Base-by-base conservation (phyloP, 345 rosid genomes). In the Litchi chinensis region DNA sequence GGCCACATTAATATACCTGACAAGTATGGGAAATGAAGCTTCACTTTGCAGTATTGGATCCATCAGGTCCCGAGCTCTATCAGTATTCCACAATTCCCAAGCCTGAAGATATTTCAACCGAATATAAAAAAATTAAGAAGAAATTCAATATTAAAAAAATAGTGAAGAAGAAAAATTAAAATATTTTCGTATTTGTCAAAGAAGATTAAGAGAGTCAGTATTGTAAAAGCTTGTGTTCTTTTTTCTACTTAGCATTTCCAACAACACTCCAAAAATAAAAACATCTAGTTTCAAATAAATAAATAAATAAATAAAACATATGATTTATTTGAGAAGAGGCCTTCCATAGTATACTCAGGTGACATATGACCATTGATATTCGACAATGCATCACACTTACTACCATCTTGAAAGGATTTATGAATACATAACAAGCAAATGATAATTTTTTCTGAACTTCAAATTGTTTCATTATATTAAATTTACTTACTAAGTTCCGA, bases 191-290 rank as follows among this genome's bases (percentile, higher is more conserved):
- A 68, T 81, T 68, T 73, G 68, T 52, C 78, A 79, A 2, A 74
- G 13, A 41, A 77, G 71, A 43, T 82, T 77, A n/a, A 54, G 81
- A 0, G 16, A 8, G 26, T 64, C 60, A 15, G 32, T 28, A 28
- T 82, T 56, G 44, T 13, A 12, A 44, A 71, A 78, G 6, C 73
- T 44, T 48, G 48, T 64, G 63, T 41, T 74, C 44, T 41, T 73
- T 40, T 78, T 70, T 12, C 81, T 9, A 48, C 73, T 68, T 8
- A 54, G 9, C 6, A 78, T 74, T 26, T 64, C 84, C 18, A 78
- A 19, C 43, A 70, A 21, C 5, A 78, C 72, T 0, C 82, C 84
- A 8, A 78, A 70, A 78, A 79, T 78, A 43, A 10, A 76, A 5
- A 64, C 50, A 21, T 71, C 52, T 2, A 72, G 4, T 71, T 82